Evolutionary conservation across 2,329 filamentous ascomycete species (phyloP), one percentile per base, ranked within the genome.

Genomic region (Aspergillus neoniger): DNA sequence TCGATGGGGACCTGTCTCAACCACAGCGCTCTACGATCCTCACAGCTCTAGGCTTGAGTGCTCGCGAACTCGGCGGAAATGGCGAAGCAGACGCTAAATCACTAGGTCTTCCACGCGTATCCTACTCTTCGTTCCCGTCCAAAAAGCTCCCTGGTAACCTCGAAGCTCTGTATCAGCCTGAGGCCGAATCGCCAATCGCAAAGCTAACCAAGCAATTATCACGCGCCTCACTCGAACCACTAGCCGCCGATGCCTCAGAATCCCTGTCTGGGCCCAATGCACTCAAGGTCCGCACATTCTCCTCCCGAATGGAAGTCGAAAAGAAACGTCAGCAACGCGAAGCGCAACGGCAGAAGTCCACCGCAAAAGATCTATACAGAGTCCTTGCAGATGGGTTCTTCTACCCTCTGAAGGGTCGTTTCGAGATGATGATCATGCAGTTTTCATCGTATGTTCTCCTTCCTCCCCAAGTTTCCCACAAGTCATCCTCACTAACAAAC

Each of bases 251-350:
- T 60, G 91, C 93, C 2, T 93, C 92, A 43, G 92, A 97, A 71
- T 83, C 88, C 21, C 82, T 87, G 6, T 89, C 89, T 0, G 92
- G 94, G 0, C 93, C 95, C 0, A 87, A 92, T 66, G 85, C 89
- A 5, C 85, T 99, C 49, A 98, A 98, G 78, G 85, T 98, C 21
- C 88, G 91, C 28, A 96, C 89, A 2, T 96, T 98, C 76, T 94
- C 89, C 10, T 91, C 90, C 0, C 87, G 90, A 17, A 87, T 93
- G 74, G 82, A 86, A 60, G 83, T 88, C 17, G 84, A 89, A 69
- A 85, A 84, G 58, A 83, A 81, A 55, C 77, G 78, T 12, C 75
- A 79, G 56, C 72, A 78, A 52, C 75, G 74, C 51, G 72, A 76
- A 32, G 69, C 72, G 10, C 72, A 79, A 63, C 80, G 84, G 52